These are phyloP conservation scores for Podila epigama DNA, from an alignment of 192 early-diverging fungal species.

Conservation along the genomic window DNA sequence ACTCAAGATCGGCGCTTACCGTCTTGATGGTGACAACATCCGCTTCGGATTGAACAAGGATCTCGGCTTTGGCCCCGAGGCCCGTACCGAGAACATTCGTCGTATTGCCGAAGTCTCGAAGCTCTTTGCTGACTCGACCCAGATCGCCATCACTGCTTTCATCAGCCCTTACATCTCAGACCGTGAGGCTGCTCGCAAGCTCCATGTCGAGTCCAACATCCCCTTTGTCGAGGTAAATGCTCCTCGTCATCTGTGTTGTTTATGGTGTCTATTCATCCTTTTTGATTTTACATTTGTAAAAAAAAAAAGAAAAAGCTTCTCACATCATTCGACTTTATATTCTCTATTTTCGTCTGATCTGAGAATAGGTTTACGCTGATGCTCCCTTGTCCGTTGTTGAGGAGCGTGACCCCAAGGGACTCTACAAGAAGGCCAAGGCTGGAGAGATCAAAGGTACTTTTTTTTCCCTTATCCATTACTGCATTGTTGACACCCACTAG, in stretches of 20 bases:
- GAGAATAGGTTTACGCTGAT: constrained; percentile 76
- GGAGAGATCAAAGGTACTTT: constrained; percentile 86
- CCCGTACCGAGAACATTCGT: constrained; percentile 95
- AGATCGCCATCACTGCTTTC: constrained; percentile 87
- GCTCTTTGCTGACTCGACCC: constrained; percentile 89
- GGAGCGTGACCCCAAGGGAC: constrained; percentile 92
- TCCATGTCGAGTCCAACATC: constrained; percentile 78
- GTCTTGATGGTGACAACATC: constrained; percentile 96
- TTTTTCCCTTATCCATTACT: neutral
- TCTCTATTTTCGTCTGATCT: neutral
- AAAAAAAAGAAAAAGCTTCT: neutral
- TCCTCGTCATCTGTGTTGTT: too few species aligned
- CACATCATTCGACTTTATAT: neutral
- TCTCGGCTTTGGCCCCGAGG: constrained; percentile 89
- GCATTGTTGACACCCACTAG: too few species aligned
- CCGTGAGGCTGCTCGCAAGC: constrained; percentile 78
- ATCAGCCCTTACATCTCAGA: constrained; percentile 89
- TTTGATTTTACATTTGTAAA: too few species aligned
- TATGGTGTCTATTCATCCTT: too few species aligned
- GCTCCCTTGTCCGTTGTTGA: constrained; percentile 88
- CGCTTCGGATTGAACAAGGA: constrained; percentile 98
- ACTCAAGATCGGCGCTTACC: constrained; percentile 76
- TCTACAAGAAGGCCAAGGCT: constrained; percentile 94
- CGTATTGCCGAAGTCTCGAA: constrained; percentile 92
- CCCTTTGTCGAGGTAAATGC: constrained; percentile 81